Evolutionary conservation across 148 eudicot species (phyloP), one percentile per base, ranked within the genome.

Genomic region (Linanthus parryae): DNA sequence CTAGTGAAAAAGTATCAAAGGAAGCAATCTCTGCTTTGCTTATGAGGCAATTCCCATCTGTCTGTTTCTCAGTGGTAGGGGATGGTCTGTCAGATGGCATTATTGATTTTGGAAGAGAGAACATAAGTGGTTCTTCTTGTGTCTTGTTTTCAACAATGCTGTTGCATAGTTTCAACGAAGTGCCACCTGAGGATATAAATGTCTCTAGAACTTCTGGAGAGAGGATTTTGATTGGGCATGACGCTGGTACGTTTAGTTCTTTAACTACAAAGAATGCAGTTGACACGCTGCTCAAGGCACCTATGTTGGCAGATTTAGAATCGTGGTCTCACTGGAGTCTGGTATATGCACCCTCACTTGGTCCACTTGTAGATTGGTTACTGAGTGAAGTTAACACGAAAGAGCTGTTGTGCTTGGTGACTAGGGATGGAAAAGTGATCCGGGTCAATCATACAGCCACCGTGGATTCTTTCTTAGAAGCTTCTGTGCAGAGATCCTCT

Each of bases 311-410:
- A 35, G 96, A 92, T 78, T 59, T 92, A 46, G 63, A 48, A 43
- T 61, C 68, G 27, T 87, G 96, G 96, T 67, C 71, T 17, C 96
- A 84, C 66, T 92, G 99, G 99, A 94, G 84, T 54, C 56, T 61
- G 59, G 28, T 74, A 33, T 92, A 66, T 77, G 79, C 77, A 55
- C 91, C 99, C 7, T 74, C 94, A 22, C 81, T 92, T 50, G 99
- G 99, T 57, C 86, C 99, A 52, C 79, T 92, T 58, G 56, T 84
- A 36, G 63, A 48, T 23, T 92, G 94, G 96, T 61, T 92, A 64
- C 50, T 82, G 67, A 68, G 64, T 44, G 82, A 75, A 57, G 90
- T 75, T 22, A 81, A 80, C 51, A 61, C 58, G 31, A 72, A 84
- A 70, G 89, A 76, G 55, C 67, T 87, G 22, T 39, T 77, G 46